Evolutionary conservation across 805 yeast genomes (phyloP).

Genomic region (Candida bentonensis): DNA sequence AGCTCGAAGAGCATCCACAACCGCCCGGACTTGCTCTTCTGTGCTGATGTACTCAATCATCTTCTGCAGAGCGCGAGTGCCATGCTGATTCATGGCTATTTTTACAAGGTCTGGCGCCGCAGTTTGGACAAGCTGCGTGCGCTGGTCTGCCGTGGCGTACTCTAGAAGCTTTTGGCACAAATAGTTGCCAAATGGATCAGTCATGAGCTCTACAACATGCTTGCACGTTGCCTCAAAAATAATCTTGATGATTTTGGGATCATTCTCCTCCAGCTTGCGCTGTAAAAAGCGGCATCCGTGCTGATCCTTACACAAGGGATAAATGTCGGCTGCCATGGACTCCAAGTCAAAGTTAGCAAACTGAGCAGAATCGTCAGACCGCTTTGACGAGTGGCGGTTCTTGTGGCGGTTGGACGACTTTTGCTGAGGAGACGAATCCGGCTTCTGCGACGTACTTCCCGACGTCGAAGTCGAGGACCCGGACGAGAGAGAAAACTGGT

Average conservation of each 20-base stretch:
- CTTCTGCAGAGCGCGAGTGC: conserved; percentile 90
- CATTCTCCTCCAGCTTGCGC: conserved; percentile 53
- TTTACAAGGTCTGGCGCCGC: conserved; percentile 62
- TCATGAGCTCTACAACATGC: conserved; percentile 76
- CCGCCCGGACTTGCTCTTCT: conserved; percentile 53
- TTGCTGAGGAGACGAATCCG: conserved; percentile 1
- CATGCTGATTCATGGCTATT: conserved; percentile 87
- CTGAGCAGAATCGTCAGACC: conserved; percentile 12
- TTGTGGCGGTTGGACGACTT: neutral
- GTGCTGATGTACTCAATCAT: conserved; percentile 69
- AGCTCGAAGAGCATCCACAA: conserved; percentile 45
- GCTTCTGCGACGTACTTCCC: conserved; percentile 1
- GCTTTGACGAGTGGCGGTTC: conserved; percentile 4
- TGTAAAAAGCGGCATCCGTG: conserved; percentile 93
- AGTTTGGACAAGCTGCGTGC: conserved; percentile 51
- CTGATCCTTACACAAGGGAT: conserved; percentile 80
- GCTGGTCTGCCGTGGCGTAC: conserved; percentile 52
- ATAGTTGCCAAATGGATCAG: conserved; percentile 95
- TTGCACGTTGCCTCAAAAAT: conserved; percentile 70
- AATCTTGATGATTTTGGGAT: conserved; percentile 23
- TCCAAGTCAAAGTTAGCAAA: conserved; percentile 30
- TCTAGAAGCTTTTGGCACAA: conserved; percentile 83
- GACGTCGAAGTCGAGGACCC: neutral
- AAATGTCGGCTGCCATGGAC: conserved; percentile 44
- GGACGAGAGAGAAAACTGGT: too few species aligned